Evolutionary conservation across 306 rosid genomes (phyloP).

Genomic region (Ochetophila trinervis): DNA sequence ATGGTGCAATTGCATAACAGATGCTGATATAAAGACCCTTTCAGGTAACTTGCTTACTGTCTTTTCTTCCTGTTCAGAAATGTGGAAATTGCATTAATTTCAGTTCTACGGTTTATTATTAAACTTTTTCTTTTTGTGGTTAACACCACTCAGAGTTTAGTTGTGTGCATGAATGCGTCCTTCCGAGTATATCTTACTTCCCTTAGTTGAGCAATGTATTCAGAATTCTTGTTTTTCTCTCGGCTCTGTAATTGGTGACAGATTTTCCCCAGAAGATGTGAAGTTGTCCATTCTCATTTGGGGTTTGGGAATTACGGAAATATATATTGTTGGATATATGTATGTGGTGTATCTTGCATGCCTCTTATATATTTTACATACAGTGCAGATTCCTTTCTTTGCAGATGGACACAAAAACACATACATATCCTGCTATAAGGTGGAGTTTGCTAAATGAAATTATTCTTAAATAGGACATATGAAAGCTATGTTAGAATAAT

Average conservation of each 20-base stretch:
- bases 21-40: conserved; percentile 76
- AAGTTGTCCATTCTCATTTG: not conserved
- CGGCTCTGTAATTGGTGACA: not conserved
- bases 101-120: conserved; percentile 8
- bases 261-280: not conserved
- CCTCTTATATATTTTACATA: no score
- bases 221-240: not conserved
- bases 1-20: conserved; percentile 89
- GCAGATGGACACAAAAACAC: no score
- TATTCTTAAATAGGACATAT: not conserved
- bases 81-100: not conserved
- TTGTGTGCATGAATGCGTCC: no score
- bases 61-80: conserved; percentile 10
- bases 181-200: no score
- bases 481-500: no score
- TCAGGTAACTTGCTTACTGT: conserved; percentile 51
- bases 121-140: not conserved
- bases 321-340: not conserved
- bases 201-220: not conserved
- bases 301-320: not conserved
- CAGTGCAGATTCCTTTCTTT: no score
- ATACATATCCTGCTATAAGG: no score
- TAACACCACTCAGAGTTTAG: no score
- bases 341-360: not conserved
- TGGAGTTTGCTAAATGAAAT: not conserved